These are phyloP conservation scores for Auricularia sp. DNA, from an alignment of 768 basidiomycete genomes.

Conservation along the genomic window DNA sequence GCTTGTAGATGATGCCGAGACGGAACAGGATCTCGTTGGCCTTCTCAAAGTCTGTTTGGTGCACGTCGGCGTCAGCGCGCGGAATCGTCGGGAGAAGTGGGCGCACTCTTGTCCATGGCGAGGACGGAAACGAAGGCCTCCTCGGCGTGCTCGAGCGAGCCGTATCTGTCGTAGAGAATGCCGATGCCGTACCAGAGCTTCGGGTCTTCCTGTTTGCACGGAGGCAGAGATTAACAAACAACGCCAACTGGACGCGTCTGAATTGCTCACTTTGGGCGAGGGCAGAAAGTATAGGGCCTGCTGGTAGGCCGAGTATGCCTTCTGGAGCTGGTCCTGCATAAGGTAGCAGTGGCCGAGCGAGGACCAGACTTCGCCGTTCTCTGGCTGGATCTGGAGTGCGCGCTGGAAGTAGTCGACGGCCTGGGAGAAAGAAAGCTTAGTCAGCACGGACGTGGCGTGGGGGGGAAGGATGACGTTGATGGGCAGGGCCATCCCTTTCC, in stretches of 20 bases:
- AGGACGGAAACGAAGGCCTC: constrained; percentile 96
- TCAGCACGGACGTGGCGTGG: neutral
- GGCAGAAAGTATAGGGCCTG: constrained; percentile 93
- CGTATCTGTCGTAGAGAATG: constrained; percentile 97
- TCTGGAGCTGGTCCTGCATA: constrained; percentile 98
- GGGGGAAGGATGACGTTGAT: neutral
- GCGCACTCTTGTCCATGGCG: constrained; percentile 89
- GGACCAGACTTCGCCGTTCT: constrained; percentile 98
- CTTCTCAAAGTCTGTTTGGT: constrained; percentile 82
- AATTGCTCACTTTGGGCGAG: constrained; percentile 69
- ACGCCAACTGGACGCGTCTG: constrained; percentile 4
- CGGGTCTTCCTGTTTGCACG: constrained; percentile 64
- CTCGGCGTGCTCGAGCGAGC: constrained; percentile 96
- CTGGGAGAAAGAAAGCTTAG: constrained; percentile 26
- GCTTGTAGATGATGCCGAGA: constrained; percentile 98
- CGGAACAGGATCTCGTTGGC: constrained; percentile 98
- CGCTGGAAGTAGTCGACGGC: constrained; percentile 96
- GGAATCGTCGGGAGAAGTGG: constrained; percentile 6
- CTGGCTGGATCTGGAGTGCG: constrained; percentile 79
- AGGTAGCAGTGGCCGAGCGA: constrained; percentile 96
- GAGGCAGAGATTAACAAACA: constrained; percentile 9
- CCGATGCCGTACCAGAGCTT: constrained; percentile 99
- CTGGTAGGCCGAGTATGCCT: constrained; percentile 97
- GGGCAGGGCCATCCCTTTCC: no score
- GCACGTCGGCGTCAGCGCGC: neutral